phyloP scores from a whole-genome alignment of 371 early-diverging fungal genomes.

The Mortierella sp. region DNA sequence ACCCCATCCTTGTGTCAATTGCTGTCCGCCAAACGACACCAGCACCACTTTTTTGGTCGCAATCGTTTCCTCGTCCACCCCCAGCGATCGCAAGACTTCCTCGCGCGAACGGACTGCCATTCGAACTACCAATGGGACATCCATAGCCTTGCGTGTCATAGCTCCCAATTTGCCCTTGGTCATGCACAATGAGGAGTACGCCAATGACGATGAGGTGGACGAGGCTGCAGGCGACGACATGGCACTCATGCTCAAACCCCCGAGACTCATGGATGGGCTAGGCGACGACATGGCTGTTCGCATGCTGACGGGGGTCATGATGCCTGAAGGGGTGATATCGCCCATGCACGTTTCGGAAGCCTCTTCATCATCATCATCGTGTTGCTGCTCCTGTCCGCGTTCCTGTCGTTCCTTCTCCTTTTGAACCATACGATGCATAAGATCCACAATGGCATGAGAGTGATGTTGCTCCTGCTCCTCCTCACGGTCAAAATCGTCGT shows the following conservation, averaged over 20 bases:
- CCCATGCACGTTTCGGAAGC: conserved; percentile 20
- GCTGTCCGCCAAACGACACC: conserved; percentile 83
- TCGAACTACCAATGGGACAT: conserved; percentile 51
- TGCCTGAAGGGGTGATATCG: conserved; percentile 30
- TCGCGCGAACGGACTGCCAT: conserved; percentile 66
- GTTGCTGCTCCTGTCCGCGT: neutral
- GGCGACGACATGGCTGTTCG: conserved; percentile 35
- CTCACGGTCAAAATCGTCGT: conserved; percentile 12
- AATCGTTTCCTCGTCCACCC: conserved; percentile 68
- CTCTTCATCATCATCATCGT: neutral
- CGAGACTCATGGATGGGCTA: conserved; percentile 10
- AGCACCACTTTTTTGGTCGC: conserved; percentile 68
- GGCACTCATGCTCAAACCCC: neutral
- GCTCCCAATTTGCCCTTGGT: neutral
- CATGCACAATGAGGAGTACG: neutral
- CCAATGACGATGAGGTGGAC: neutral
- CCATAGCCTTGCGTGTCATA: conserved; percentile 25
- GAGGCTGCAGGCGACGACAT: neutral
- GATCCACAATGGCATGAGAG: neutral
- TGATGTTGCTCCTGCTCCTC: neutral
- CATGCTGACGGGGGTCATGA: conserved; percentile 26
- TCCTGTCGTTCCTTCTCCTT: neutral
- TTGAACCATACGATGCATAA: conserved; percentile 5
- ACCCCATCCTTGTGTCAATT: conserved; percentile 62
- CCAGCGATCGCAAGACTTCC: conserved; percentile 62